Evolutionary conservation across 2,329 filamentous ascomycete genomes (phyloP), one percentile per base, ranked within the genome.

Genomic region (Fusarium nematophilum): DNA sequence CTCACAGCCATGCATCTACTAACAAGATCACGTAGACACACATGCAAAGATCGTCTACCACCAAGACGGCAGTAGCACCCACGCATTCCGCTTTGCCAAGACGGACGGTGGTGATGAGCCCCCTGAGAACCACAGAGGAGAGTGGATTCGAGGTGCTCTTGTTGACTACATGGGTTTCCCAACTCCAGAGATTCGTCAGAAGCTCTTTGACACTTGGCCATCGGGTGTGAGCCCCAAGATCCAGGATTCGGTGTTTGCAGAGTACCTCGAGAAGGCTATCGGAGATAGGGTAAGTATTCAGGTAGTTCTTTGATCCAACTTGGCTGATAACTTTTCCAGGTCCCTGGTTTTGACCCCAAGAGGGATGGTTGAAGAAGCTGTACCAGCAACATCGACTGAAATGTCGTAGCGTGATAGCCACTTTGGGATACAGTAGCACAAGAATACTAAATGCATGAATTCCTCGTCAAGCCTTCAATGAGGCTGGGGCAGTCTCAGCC

Each of bases 71-170:
- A 40, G 9, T n/a, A 43, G 44, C 27, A 69, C 67, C 3, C 67
- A 70, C 48, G 62, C 59, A 38, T 66, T 64, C 53, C 66, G 67
- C 23, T 57, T 65, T 18, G 67, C 66, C 29, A 63, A 67, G 11
- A 15, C 13, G 2, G 13, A 43, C 9, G 27, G 17, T 8, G 40
- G 27, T 11, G 40, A 43, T 6, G 40, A 43, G 11, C 17, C 26
- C 2, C 27, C 27, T 4, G 40, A 43, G 27, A 43, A 43, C 40
- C 15, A 43, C 27, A 43, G 6, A 13, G 11, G 17, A 2, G 11
- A 21, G 3, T 43, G 40, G 40, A 31, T 43, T 23, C 27, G 27
- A 3, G 17, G 40, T 3, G 15, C 17, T 13, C 18, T 43, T 2
- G 27, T 43, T 4, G 40, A 23, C 40, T 43, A 38, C 13, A 38